Percentiles rank a stretch among this genome's conserved stretches.
These are phyloP conservation scores for Penicillium hordei DNA, from an alignment of 2,329 filamentous ascomycete genomes.

Conservation along the genomic window DNA sequence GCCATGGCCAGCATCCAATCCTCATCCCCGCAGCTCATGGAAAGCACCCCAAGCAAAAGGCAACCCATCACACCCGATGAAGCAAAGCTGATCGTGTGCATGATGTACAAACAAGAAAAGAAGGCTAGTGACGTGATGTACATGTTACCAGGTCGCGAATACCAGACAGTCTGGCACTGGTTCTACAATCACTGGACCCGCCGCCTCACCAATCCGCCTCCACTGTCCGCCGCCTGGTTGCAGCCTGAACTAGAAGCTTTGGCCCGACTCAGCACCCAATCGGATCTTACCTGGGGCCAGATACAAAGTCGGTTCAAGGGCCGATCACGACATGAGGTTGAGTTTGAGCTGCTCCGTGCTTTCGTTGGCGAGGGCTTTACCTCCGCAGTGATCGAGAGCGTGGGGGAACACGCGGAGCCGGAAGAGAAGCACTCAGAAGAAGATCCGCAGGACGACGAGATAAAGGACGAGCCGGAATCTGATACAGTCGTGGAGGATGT, in stretches of 20 bases:
- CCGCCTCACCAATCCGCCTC: constrained; percentile 27
- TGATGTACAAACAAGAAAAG: constrained; percentile 30
- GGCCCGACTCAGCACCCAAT: constrained; percentile 25
- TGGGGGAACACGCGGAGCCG: background rate
- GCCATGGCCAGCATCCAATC: background rate
- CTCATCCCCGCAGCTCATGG: background rate
- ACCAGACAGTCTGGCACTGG: constrained; percentile 27
- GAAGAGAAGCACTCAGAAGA: background rate
- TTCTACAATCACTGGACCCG: constrained; percentile 32
- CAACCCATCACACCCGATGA: constrained; percentile 34
- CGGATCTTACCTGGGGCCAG: constrained; percentile 33
- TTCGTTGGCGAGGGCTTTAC: constrained; percentile 17
- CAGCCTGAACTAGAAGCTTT: constrained; percentile 29
- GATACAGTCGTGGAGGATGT: background rate
- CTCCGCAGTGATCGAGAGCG: background rate
- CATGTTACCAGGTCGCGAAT: constrained; percentile 28
- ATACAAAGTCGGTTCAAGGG: constrained; percentile 31
- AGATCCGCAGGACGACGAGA: background rate
- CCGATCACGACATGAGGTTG: constrained; percentile 33
- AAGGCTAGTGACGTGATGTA: constrained; percentile 33
- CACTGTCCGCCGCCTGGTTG: constrained; percentile 32
- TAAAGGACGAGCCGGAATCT: background rate
- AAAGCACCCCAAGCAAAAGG: constrained; percentile 22
- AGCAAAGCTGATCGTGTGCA: constrained; percentile 30
- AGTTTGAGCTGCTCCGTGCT: constrained; percentile 35